These are phyloP conservation scores for Endocladia muricata DNA, from an alignment of 31 red algal species.

Conservation along the genomic window DNA sequence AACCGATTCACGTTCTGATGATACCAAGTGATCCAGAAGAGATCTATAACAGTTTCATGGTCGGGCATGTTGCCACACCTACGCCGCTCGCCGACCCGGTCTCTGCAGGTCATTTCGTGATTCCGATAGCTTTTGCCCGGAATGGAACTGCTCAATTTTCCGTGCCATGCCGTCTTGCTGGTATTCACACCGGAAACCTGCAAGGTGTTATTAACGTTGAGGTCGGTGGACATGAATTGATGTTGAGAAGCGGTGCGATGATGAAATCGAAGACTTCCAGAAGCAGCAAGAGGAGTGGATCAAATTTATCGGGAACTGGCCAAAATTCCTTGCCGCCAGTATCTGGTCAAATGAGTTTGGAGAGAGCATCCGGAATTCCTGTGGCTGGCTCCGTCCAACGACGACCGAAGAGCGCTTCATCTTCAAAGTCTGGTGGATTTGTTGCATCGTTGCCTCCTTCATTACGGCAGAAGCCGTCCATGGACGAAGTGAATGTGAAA, in stretches of 20 bases:
- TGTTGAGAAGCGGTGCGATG: not conserved
- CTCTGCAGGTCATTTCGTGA: conserved; percentile 59
- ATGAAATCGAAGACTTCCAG: not conserved
- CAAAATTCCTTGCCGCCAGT: conserved; percentile 21
- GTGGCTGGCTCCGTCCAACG: not conserved
- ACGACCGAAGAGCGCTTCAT: conserved; percentile 19
- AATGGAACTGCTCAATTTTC: conserved; percentile 15
- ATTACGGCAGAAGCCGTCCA: conserved; percentile 12
- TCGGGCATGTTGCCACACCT: conserved; percentile 67
- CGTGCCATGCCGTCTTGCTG: conserved; percentile 52
- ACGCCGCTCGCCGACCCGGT: conserved; percentile 44
- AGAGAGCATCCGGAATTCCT: not conserved
- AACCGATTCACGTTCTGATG: conserved; percentile 33
- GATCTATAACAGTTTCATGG: conserved; percentile 44
- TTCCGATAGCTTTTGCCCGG: conserved; percentile 13
- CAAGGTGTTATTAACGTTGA: conserved; percentile 34
- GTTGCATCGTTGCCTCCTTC: not conserved
- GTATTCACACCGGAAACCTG: conserved; percentile 35
- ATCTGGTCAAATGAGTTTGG: not conserved
- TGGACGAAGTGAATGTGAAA: conserved; percentile 49
- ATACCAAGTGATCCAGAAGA: conserved; percentile 68
- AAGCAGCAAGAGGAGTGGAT: too few relatives aligned
- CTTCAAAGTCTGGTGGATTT: not conserved
- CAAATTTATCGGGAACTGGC: too few relatives aligned
- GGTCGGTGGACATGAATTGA: not conserved